Percentiles rank a stretch among this genome's conserved stretches.
These are phyloP conservation scores for Metschnikowia lunata DNA, from an alignment of 805 yeast genomes.

Conservation along the genomic window DNA sequence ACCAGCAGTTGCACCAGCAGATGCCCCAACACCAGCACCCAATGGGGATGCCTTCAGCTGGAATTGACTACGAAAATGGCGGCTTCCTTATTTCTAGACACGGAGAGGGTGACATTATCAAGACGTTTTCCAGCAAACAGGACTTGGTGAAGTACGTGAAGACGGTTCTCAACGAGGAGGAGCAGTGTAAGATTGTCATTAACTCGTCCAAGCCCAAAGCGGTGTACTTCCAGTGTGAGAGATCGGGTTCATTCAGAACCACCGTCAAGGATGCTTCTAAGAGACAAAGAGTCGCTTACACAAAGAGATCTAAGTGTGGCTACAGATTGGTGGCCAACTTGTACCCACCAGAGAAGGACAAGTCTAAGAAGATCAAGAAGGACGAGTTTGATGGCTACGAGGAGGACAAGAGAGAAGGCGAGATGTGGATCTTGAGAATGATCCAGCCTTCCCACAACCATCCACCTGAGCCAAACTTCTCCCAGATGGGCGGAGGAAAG, in stretches of 20 bases:
- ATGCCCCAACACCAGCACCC: conserved; percentile 19
- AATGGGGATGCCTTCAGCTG: conserved; percentile 17
- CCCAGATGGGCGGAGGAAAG: conserved; percentile 21
- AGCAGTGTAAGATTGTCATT: conserved; percentile 41
- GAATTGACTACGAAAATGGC: conserved; percentile 19
- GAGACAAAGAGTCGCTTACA: conserved; percentile 45
- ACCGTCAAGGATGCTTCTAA: conserved; percentile 43
- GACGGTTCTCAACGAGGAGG: conserved; percentile 32
- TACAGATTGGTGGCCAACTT: conserved; percentile 36
- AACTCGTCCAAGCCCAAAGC: conserved; percentile 46
- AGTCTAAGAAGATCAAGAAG: conserved; percentile 28
- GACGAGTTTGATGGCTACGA: conserved; percentile 23
- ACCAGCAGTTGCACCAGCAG: conserved; percentile 19
- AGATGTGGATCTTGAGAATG: conserved; percentile 46
- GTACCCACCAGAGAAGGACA: conserved; percentile 43
- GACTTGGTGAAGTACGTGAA: conserved; percentile 32
- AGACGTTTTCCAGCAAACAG: conserved; percentile 19
- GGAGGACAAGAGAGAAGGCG: conserved; percentile 22
- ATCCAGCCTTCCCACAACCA: conserved; percentile 44
- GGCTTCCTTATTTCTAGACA: conserved; percentile 18
- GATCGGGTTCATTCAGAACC: conserved; percentile 43
- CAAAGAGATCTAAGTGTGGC: conserved; percentile 45
- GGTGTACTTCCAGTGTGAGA: conserved; percentile 44
- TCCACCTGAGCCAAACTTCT: conserved; percentile 37
- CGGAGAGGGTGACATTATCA: conserved; percentile 22